Evolutionary conservation across 305 asterid genomes (phyloP).

Genomic region (Withania somnifera): DNA sequence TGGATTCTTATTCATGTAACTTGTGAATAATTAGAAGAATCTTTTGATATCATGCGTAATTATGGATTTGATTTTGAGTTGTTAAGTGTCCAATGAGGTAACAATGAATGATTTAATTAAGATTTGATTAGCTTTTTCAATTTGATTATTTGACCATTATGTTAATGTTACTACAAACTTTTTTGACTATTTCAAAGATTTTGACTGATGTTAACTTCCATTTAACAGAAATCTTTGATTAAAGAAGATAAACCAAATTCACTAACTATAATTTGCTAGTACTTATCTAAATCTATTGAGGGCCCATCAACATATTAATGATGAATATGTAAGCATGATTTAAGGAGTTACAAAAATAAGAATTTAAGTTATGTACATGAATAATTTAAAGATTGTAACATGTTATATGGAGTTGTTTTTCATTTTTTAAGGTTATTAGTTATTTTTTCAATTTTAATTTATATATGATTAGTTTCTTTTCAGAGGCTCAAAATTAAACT

Average conservation of each 20-base stretch:
- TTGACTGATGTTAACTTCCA: conserved; percentile 4
- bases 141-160: conserved; percentile 5
- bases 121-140: background rate
- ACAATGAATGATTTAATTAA: background rate
- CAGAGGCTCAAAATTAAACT: too few species aligned
- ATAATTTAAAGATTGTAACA: too few species aligned
- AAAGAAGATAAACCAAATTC: conserved; percentile 17
- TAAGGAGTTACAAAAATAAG: background rate
- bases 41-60: conserved; percentile 8
- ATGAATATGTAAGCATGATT: conserved; percentile 13
- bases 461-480: too few species aligned
- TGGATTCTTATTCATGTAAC: background rate
- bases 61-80: conserved; percentile 1
- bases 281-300: conserved; percentile 6
- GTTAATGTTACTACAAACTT: background rate
- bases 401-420: too few species aligned
- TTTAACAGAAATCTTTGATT: background rate
- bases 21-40: background rate
- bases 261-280: conserved; percentile 13
- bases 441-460: too few species aligned
- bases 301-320: conserved; percentile 8
- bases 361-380: background rate
- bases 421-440: too few species aligned
- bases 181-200: background rate
- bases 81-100: background rate